Evolutionary conservation across 106 monocot species (phyloP), one percentile per base, ranked within the genome.

Genomic region (Iris macrosiphon): DNA sequence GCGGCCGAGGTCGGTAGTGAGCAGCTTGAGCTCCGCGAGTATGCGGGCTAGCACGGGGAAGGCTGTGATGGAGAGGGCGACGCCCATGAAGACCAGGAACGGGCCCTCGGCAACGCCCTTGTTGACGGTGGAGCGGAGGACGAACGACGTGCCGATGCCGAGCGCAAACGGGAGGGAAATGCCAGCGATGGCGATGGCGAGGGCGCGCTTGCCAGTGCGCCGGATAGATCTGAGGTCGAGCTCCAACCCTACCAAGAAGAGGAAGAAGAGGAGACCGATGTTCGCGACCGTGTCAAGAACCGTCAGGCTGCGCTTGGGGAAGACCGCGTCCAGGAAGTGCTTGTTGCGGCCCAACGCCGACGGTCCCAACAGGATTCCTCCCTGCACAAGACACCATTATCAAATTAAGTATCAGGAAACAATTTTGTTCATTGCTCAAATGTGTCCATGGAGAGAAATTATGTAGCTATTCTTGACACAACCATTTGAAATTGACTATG

Each of bases 61-160:
- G n/a, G n/a, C n/a, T n/a, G 59, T 59, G 59, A 59, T 59, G n/a
- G 59, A 59, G n/a, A 59, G 59, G 59, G 42, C 22, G 59, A 59
- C 59, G 41, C 45, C 60, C 60, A 60, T 60, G 60, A 60, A 60
- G 60, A 60, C 60, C 4, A 46, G 31, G 39, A 60, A 45, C 17
- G 60, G 60, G 8, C 16, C 45, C 19, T 5, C 12, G 21, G 31
- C 19, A 24, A 21, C 31, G 30, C 60, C 60, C 45, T 45, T 45
- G 24, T 25, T n/a, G 45, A 60, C 19, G 31, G 60, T 60, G 19
- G 28, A 2, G 28, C 63, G 25, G 50, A 37, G 48, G 26, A 28
- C 28, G 25, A 40, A 21, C n/a, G 49, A 63, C 7, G 49, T 49
- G 49, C 63, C 49, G 17, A 66, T 25, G 13, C 55, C 66, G 44